Conservation (phyloP, 2,329 filamentous ascomycete species). For the Fusarium sp. region DNA sequence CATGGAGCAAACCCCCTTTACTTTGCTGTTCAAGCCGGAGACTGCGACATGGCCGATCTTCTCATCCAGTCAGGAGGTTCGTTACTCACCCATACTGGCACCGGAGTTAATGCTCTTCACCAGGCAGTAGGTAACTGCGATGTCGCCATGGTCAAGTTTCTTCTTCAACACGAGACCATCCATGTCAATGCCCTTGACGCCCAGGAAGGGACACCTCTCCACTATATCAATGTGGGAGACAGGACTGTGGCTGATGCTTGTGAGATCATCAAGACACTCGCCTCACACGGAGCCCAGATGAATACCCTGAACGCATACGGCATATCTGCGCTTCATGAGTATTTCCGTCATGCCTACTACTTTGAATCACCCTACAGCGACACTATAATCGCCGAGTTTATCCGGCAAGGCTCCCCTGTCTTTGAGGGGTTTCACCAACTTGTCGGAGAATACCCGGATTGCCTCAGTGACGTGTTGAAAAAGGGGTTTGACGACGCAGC, state of each 20-base stretch:
- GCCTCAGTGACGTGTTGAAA: background rate
- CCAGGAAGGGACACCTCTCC: background rate
- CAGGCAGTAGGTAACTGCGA: background rate
- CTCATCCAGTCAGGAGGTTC: background rate
- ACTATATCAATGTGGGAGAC: background rate
- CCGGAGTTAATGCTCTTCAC: constrained; percentile 8
- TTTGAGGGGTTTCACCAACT: background rate
- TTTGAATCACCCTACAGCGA: background rate
- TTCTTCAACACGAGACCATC: background rate
- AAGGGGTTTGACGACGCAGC: background rate
- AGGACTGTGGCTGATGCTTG: too few relatives aligned
- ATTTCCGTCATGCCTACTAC: background rate
- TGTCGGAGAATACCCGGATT: background rate
- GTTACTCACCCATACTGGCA: constrained; percentile 4
- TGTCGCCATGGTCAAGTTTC: background rate
- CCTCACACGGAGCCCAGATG: background rate
- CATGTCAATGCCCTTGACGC: background rate
- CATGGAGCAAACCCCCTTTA: constrained; percentile 18
- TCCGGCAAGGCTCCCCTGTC: background rate
- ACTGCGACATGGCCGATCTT: background rate
- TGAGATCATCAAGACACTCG: background rate
- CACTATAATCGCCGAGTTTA: background rate
- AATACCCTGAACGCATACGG: background rate
- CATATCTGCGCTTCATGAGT: background rate
- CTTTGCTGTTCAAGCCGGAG: constrained; percentile 7